A percentile compares a stretch with the other conserved stretches of the same genome.
Conservation (phyloP, 1,284 basidiomycete genomes). For the Takashimella koratensis region DNA sequence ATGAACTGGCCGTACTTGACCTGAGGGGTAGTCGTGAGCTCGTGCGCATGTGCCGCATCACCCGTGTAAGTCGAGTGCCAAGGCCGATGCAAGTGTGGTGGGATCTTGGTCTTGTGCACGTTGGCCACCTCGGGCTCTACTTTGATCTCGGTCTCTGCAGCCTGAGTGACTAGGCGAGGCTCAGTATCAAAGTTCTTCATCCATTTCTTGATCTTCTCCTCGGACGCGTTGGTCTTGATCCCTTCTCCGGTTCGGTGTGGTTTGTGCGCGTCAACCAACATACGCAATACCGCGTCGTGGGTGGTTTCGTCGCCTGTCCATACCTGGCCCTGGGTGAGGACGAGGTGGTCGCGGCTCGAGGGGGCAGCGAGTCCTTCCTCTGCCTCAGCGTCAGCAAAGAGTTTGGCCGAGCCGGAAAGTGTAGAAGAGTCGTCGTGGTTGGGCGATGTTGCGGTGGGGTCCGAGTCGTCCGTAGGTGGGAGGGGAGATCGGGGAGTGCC, state of each 20-base stretch:
- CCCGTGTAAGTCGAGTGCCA: slow-evolving; percentile 47
- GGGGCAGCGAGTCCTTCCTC: slow-evolving; percentile 54
- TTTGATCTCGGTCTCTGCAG: not conserved
- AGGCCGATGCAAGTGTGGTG: slow-evolving; percentile 44
- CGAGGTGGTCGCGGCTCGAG: slow-evolving; percentile 33
- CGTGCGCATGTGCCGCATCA: slow-evolving; percentile 13
- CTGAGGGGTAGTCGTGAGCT: slow-evolving; percentile 21
- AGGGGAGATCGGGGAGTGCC: not conserved
- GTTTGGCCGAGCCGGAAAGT: slow-evolving; percentile 59
- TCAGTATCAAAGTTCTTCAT: slow-evolving; percentile 40
- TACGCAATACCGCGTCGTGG: slow-evolving; percentile 69
- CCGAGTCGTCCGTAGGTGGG: too few species aligned
- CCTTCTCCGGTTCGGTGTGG: slow-evolving; percentile 57
- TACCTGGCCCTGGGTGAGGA: slow-evolving; percentile 44
- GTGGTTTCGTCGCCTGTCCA: slow-evolving; percentile 74
- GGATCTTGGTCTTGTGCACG: slow-evolving; percentile 38
- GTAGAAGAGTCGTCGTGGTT: not conserved
- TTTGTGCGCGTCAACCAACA: slow-evolving; percentile 82
- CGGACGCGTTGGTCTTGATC: slow-evolving; percentile 55
- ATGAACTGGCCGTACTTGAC: slow-evolving; percentile 45
- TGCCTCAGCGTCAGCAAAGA: slow-evolving; percentile 64
- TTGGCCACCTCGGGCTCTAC: slow-evolving; percentile 1
- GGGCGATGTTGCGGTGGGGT: not conserved
- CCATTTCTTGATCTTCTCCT: slow-evolving; percentile 64
- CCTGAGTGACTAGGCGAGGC: slow-evolving; percentile 15